phyloP scores from a whole-genome alignment of 306 rosid genomes.

The Morella rubra region DNA sequence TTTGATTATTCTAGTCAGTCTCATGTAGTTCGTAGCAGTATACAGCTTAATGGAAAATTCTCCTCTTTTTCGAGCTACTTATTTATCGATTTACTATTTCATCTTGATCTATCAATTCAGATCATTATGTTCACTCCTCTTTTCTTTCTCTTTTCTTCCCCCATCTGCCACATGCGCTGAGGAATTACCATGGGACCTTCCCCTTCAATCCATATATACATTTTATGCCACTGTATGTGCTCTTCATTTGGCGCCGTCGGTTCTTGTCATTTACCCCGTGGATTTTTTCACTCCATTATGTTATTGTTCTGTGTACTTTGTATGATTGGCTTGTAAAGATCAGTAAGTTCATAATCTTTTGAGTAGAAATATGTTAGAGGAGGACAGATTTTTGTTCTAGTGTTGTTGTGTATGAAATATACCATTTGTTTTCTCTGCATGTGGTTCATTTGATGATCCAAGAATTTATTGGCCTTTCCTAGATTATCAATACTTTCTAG shows the following conservation, averaged over 20 bases:
- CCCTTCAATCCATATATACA: neutral
- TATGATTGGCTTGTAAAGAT: neutral
- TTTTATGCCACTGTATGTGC: neutral
- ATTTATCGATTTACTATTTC: neutral
- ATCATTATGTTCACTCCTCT: neutral
- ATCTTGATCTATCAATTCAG: neutral
- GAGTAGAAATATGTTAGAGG: neutral
- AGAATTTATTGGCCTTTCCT: neutral
- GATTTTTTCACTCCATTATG: neutral
- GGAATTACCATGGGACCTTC: neutral
- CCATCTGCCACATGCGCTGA: neutral
- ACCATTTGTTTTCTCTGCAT: neutral
- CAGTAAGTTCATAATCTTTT: too few species aligned
- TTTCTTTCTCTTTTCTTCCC: neutral
- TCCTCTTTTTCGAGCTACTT: neutral
- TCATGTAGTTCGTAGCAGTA: neutral
- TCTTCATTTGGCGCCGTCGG: neutral
- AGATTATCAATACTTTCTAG: neutral
- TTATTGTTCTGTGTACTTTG: neutral
- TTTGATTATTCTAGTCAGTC: neutral
- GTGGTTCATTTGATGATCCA: neutral
- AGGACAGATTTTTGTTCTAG: neutral
- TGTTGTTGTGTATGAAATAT: neutral
- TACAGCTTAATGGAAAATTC: neutral
- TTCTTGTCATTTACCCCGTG: neutral